These are phyloP conservation scores for Blastobotrys capitulatus DNA, from an alignment of 1,139 yeast species.

Conservation along the genomic window DNA sequence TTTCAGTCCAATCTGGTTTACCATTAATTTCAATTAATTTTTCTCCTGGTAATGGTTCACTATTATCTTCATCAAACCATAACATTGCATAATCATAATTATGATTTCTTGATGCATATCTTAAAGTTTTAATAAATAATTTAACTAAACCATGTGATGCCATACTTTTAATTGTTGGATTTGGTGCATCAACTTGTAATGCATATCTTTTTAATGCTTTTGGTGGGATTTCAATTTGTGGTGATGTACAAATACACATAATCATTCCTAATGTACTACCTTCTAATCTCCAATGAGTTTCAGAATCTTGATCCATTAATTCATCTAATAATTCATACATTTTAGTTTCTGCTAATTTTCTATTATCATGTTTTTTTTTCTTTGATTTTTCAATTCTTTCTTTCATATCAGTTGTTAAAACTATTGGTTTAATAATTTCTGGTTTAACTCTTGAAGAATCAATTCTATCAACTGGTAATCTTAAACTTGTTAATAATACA, in stretches of 20 bases:
- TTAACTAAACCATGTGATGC: slow-evolving; percentile 61
- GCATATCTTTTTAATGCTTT: slow-evolving; percentile 46
- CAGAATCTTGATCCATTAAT: slow-evolving; percentile 16
- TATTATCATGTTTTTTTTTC: slow-evolving; percentile 47
- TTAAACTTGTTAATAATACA: slow-evolving; percentile 41
- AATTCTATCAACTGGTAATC: slow-evolving; percentile 22
- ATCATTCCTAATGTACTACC: slow-evolving; percentile 42
- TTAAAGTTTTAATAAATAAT: slow-evolving; percentile 47
- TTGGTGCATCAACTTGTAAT: slow-evolving; percentile 55
- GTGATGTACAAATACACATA: slow-evolving; percentile 23
- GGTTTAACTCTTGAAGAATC: slow-evolving; percentile 13
- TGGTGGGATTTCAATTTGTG: slow-evolving; percentile 39
- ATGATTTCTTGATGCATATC: slow-evolving; percentile 52
- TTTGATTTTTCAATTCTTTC: slow-evolving; percentile 42
- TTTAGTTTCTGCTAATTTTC: slow-evolving; percentile 20
- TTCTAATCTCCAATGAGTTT: slow-evolving; percentile 64
- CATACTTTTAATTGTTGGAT: slow-evolving; percentile 63
- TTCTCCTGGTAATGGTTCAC: slow-evolving; percentile 36
- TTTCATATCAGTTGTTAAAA: slow-evolving; percentile 38
- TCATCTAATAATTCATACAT: slow-evolving; percentile 16
- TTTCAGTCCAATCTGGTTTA: slow-evolving; percentile 34
- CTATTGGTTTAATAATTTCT: slow-evolving; percentile 48
- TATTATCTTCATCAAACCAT: slow-evolving; percentile 35
- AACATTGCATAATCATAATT: slow-evolving; percentile 29
- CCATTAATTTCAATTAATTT: slow-evolving; percentile 41